A percentile compares a stretch with the other conserved stretches of the same genome.
Evolutionary conservation across 164 flowering plant species (phyloP).

Genomic region (Macadamia integrifolia): DNA sequence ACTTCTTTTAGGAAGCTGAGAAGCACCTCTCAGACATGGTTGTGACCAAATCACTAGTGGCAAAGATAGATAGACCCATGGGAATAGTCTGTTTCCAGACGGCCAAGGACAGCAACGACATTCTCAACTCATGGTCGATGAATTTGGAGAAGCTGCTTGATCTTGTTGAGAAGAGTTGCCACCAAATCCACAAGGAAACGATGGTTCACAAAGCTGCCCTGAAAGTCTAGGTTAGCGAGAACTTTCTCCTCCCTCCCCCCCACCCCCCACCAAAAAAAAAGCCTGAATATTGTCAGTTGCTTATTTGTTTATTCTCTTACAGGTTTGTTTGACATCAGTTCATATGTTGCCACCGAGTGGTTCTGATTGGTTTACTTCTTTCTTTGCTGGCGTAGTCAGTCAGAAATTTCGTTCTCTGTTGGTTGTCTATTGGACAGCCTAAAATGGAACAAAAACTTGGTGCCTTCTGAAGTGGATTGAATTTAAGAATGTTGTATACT

Average conservation of each 20-base stretch:
- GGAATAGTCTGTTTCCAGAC: constrained; percentile 55
- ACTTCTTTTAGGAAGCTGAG: constrained; percentile 41
- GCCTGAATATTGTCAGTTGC: no score
- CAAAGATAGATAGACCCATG: constrained; percentile 66
- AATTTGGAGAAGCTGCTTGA: constrained; percentile 77
- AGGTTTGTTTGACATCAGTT: no score
- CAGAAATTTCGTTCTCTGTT: no score
- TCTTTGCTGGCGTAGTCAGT: no score
- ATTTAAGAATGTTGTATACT: no score
- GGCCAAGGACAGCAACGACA: constrained; percentile 65
- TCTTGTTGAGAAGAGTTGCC: constrained; percentile 62
- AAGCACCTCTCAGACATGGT: constrained; percentile 79
- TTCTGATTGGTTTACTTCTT: no score
- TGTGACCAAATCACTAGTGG: constrained; percentile 56
- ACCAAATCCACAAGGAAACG: constrained; percentile 1
- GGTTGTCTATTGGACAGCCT: no score
- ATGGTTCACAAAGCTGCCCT: constrained; percentile 1
- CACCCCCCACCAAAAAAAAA: background rate
- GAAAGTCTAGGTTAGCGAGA: background rate
- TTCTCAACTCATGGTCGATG: constrained; percentile 62
- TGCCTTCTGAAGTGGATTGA: no score
- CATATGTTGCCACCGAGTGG: no score
- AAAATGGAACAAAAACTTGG: no score
- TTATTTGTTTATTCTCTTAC: no score
- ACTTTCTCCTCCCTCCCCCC: no score